Evolutionary conservation across 805 yeast genomes (phyloP), one percentile per base, ranked within the genome.

Genomic region (Kurtzmaniella cleridarum): DNA sequence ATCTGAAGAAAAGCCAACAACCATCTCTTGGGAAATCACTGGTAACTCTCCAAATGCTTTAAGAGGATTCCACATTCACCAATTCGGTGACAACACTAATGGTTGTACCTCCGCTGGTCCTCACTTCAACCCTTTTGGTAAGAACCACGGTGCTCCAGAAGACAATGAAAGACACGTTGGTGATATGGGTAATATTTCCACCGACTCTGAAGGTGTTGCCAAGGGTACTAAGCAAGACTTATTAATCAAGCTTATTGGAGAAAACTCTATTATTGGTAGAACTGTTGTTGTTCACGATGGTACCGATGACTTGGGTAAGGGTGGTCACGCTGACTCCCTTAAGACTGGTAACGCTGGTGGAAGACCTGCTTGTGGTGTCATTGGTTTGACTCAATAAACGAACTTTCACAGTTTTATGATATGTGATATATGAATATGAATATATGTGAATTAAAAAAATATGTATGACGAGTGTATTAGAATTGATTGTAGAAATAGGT

Each of bases 71-170:
- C 98, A 93, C 77, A 73, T 93, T 61, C 98, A 93, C 71, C 84
- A 87, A 62, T 93, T 93, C 59, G 98, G 98, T 73, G 98, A 93
- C 75, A 88, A 87, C 81, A 88, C 98, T 70, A 93, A 93, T 66
- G 98, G 98, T 51, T 93, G 98, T 74, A 91, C 96, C 44, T 86
- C 96, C 50, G 96, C 97, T 40, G 97, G 97, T 60, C 96, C 96
- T 43, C 97, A 90, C 73, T 89, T 88, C 79, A 69, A 90, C 78
- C 96, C 96, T 51, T 84, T 83, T 62, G 75, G 78, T 46, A 84
- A 84, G 75, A 78, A 78, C 50, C 97, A 89, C 64, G 97, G 97
- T 73, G 89, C 90, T 41, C 96, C 96, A 67, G 78, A 78, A 55
- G 95, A 84, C 53, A 80, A 75, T 49, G 66, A 54, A 45, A 79